Conservation (phyloP, 306 rosid species). For the Malus asiatica region DNA sequence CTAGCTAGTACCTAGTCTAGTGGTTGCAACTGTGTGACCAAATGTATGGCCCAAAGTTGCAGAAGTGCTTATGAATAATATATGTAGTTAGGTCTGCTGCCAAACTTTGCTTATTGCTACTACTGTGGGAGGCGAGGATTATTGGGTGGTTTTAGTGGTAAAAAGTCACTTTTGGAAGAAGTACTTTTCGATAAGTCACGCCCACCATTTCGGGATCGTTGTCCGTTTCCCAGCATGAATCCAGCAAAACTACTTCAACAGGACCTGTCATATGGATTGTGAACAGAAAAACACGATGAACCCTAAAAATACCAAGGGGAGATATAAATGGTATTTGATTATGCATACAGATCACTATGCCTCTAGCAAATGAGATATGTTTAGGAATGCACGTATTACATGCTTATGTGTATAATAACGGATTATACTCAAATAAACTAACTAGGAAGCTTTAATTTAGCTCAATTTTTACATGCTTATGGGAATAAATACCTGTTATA, state of each 20-base stretch:
- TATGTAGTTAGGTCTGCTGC: not conserved
- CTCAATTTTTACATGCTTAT: no score
- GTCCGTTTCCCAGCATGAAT: not conserved
- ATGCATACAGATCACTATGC: not conserved
- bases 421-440: no score
- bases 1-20: not conserved
- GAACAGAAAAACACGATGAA: not conserved
- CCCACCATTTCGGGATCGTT: constrained; percentile 9
- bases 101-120: not conserved
- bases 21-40: not conserved
- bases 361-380: not conserved
- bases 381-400: no score
- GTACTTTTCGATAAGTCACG: not conserved
- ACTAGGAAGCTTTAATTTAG: no score
- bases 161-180: not conserved
- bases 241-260: not conserved
- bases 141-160: not conserved
- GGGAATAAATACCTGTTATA: no score
- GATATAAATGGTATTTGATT: not conserved
- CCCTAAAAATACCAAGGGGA: not conserved
- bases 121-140: not conserved
- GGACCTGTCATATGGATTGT: not conserved
- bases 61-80: not conserved
- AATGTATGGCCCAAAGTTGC: not conserved
- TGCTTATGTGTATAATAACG: no score